These are phyloP conservation scores for Hypsizygus marmoreus DNA, from an alignment of 768 basidiomycete species.

Conservation along the genomic window DNA sequence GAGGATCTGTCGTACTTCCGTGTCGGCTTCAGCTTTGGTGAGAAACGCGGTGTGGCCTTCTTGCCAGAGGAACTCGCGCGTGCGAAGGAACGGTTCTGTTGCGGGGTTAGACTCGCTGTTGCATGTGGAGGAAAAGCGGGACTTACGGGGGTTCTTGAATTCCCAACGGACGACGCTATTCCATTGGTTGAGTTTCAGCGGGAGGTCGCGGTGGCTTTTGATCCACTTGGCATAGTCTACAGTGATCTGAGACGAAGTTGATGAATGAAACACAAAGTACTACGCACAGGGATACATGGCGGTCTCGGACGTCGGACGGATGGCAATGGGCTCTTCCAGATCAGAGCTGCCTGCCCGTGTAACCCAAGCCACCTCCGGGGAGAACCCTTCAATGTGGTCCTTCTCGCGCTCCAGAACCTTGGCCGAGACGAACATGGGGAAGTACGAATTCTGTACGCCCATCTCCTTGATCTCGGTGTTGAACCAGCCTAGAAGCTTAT, in stretches of 20 bases:
- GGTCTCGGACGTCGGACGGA: constrained; percentile 97
- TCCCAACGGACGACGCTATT: constrained; percentile 99
- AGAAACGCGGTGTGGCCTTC: constrained; percentile 97
- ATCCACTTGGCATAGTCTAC: constrained; percentile 99
- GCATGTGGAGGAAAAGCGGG: too few species aligned
- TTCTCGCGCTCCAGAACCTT: constrained; percentile 96
- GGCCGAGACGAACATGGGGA: constrained; percentile 97
- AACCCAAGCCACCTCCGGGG: constrained; percentile 99
- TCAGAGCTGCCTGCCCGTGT: constrained; percentile 93
- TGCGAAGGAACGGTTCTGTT: constrained; percentile 98
- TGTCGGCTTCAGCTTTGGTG: constrained; percentile 86
- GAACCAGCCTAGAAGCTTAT: constrained; percentile 74
- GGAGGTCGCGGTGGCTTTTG: constrained; percentile 94
- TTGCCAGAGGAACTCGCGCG: constrained; percentile 99
- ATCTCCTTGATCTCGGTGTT: constrained; percentile 89
- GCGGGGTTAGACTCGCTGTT: too few species aligned
- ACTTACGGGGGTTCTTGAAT: constrained; percentile 95
- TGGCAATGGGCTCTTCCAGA: constrained; percentile 95
- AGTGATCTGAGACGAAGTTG: background rate
- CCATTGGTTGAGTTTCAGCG: constrained; percentile 98
- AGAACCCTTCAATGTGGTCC: constrained; percentile 98
- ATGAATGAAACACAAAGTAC: background rate
- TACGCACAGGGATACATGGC: constrained; percentile 97
- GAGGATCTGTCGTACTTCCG: constrained; percentile 90
- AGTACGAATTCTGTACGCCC: constrained; percentile 96